Conservation (phyloP, 2,329 filamentous ascomycete species). For the Phyllachora maydis region DNA sequence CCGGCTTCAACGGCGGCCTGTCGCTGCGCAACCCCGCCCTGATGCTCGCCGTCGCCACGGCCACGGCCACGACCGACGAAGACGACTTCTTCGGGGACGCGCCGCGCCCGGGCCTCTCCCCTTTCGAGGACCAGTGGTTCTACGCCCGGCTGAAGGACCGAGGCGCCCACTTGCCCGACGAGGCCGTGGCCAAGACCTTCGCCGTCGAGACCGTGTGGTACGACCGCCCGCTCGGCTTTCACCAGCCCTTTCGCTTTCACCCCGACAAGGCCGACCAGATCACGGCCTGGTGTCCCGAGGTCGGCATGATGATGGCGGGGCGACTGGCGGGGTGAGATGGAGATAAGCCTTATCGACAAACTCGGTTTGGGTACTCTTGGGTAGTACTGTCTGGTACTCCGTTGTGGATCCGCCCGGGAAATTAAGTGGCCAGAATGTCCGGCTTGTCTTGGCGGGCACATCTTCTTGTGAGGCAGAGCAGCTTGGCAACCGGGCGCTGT, state of each 20-base stretch:
- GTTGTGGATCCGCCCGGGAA: too few species aligned
- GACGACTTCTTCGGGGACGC: conserved; percentile 5
- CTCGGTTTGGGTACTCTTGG: too few species aligned
- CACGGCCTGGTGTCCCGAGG: not conserved
- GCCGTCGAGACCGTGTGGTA: conserved; percentile 11
- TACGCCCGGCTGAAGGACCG: conserved; percentile 8
- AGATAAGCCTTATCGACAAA: too few species aligned
- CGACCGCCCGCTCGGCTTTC: conserved; percentile 10
- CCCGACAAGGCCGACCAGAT: not conserved
- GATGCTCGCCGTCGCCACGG: conserved; percentile 6
- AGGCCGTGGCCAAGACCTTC: conserved; percentile 8
- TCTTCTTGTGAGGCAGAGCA: too few species aligned
- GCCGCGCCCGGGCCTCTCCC: conserved; percentile 5
- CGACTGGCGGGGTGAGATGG: too few species aligned
- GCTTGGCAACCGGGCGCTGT: too few species aligned
- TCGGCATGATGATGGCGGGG: not conserved
- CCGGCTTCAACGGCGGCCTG: conserved; percentile 12
- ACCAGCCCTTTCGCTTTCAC: conserved; percentile 1
- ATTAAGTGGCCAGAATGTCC: too few species aligned
- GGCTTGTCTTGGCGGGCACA: too few species aligned
- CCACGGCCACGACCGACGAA: conserved; percentile 4
- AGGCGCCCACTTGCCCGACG: conserved; percentile 8
- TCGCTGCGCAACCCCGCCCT: conserved; percentile 11
- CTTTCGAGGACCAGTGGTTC: conserved; percentile 13
- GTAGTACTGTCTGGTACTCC: too few species aligned